These are phyloP conservation scores for Aspergillus amoenus DNA, from an alignment of 2,329 filamentous ascomycete species.

Conservation along the genomic window DNA sequence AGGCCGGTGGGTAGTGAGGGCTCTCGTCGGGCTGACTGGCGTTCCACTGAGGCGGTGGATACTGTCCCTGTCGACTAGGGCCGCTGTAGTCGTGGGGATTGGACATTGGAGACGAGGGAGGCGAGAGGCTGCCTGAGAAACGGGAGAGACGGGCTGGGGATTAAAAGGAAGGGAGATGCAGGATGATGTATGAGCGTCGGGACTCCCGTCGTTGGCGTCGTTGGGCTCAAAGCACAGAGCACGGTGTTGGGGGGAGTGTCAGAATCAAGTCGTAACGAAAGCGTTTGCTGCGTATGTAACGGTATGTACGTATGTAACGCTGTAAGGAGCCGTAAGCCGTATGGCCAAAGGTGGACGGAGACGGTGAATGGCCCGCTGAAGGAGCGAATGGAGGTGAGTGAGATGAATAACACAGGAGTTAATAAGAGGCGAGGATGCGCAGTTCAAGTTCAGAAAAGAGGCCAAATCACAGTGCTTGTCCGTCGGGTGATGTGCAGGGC, in stretches of 20 bases:
- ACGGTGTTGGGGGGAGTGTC: conserved; percentile 14
- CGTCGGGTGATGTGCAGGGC: conserved; percentile 34
- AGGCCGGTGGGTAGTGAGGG: conserved; percentile 33
- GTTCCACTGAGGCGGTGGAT: conserved; percentile 45
- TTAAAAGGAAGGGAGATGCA: conserved; percentile 25
- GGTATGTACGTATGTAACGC: conserved; percentile 18
- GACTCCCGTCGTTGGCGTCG: conserved; percentile 11
- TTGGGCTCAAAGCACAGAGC: conserved; percentile 12
- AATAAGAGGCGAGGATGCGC: conserved; percentile 17
- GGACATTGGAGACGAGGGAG: conserved; percentile 38
- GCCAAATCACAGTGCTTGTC: conserved; percentile 16
- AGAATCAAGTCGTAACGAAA: conserved; percentile 3
- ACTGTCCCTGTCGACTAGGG: conserved; percentile 47
- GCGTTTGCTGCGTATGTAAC: conserved; percentile 10
- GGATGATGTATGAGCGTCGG: conserved; percentile 29
- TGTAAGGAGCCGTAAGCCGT: conserved; percentile 7
- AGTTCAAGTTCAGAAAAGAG: conserved; percentile 5
- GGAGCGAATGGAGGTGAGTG: conserved; percentile 15
- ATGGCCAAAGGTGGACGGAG: no score
- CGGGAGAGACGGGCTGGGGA: conserved; percentile 18
- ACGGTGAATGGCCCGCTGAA: conserved; percentile 1
- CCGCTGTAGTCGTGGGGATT: conserved; percentile 42
- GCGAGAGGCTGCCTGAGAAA: conserved; percentile 22
- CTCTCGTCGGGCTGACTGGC: conserved; percentile 40
- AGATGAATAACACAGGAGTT: conserved; percentile 1